Conservation (phyloP, 2,329 filamentous ascomycete species). For the Ceratocystiopsis minuta region DNA sequence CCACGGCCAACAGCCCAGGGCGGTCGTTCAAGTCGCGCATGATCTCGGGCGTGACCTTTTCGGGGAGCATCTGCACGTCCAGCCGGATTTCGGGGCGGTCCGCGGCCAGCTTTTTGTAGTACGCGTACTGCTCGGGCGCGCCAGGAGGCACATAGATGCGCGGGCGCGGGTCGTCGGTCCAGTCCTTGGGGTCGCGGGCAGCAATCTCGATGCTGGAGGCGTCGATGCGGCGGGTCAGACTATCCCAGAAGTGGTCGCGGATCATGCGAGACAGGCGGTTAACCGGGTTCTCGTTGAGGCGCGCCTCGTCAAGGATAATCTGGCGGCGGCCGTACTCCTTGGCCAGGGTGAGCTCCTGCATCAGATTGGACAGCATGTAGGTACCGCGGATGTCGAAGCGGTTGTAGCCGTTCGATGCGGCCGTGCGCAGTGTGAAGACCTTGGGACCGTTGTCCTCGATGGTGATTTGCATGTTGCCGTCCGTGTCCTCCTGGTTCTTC, state of each 20-base stretch:
- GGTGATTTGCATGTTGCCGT: slow-evolving; percentile 90
- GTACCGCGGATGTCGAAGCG: slow-evolving; percentile 84
- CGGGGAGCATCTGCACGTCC: slow-evolving; percentile 66
- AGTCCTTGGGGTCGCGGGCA: slow-evolving; percentile 83
- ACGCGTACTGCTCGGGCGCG: slow-evolving; percentile 73
- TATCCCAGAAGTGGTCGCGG: slow-evolving; percentile 81
- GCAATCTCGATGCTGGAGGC: slow-evolving; percentile 73
- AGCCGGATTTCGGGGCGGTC: slow-evolving; percentile 69
- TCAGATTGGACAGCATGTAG: slow-evolving; percentile 90
- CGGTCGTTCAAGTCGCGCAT: slow-evolving; percentile 72
- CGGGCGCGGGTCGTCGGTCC: slow-evolving; percentile 75
- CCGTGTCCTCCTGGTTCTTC: slow-evolving; percentile 74
- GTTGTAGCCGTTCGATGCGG: slow-evolving; percentile 70
- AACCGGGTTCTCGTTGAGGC: slow-evolving; percentile 89
- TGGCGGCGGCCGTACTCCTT: slow-evolving; percentile 79
- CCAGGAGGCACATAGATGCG: slow-evolving; percentile 80
- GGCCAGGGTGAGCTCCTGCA: slow-evolving; percentile 86
- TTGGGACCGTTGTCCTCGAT: slow-evolving; percentile 93
- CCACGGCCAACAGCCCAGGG: slow-evolving; percentile 77
- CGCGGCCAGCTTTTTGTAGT: slow-evolving; percentile 65
- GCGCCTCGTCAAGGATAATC: slow-evolving; percentile 78
- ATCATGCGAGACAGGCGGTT: slow-evolving; percentile 74
- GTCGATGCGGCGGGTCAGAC: slow-evolving; percentile 77
- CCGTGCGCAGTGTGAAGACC: slow-evolving; percentile 67
- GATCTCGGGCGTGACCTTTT: slow-evolving; percentile 61